Evolutionary conservation across 192 early-diverging fungal species (phyloP).

Genomic region (Coemansia reversa): DNA sequence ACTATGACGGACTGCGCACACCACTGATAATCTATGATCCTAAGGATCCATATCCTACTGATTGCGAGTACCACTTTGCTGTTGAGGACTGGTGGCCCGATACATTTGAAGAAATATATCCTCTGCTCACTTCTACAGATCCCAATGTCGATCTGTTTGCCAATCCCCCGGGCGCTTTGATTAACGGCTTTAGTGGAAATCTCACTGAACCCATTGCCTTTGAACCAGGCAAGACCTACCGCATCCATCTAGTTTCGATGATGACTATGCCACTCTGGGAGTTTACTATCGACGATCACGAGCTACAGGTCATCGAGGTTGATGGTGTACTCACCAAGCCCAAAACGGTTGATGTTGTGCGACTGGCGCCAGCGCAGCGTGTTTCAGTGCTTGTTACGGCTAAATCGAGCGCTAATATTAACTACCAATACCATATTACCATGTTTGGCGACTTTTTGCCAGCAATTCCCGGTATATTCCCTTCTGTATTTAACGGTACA

Average conservation of each 20-base stretch:
- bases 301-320: constrained; percentile 73
- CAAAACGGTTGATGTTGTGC: constrained; percentile 56
- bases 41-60: constrained; percentile 55
- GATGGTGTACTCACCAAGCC: constrained; percentile 72
- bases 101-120: constrained; percentile 54
- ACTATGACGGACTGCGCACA: constrained; percentile 76
- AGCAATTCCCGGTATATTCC: constrained; percentile 53
- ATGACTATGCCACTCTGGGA: constrained; percentile 67
- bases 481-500: constrained; percentile 54
- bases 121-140: constrained; percentile 54
- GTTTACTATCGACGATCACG: constrained; percentile 76
- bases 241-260: constrained; percentile 78
- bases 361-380: constrained; percentile 71
- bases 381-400: constrained; percentile 77
- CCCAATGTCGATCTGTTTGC: constrained; percentile 47
- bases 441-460: constrained; percentile 72
- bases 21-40: constrained; percentile 69
- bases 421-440: constrained; percentile 72
- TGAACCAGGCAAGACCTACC: no score
- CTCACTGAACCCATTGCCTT: constrained; percentile 58
- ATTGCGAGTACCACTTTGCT: constrained; percentile 62
- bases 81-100: constrained; percentile 70
- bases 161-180: constrained; percentile 62
- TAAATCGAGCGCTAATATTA: constrained; percentile 51
- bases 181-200: constrained; percentile 56